A percentile compares a stretch with the other conserved stretches of the same genome.
These are phyloP conservation scores for Cinchona pubescens DNA, from an alignment of 257 asterid genomes.

Conservation along the genomic window DNA sequence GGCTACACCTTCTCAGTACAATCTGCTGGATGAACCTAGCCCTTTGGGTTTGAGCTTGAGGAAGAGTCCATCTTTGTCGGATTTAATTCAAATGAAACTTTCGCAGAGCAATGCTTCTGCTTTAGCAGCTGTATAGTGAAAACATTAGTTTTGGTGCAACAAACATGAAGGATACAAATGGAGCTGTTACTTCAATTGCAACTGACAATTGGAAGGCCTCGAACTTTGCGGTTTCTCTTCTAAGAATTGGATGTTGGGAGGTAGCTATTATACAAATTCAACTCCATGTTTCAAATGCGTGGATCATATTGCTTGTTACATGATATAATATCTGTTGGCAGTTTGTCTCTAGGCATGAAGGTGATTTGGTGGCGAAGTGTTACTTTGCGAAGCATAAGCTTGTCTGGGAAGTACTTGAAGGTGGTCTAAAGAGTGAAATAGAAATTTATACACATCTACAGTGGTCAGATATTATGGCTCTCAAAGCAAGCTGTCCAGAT, in stretches of 20 bases:
- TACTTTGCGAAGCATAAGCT: constrained; percentile 87
- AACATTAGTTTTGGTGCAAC: constrained; percentile 10
- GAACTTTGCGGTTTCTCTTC: constrained; percentile 56
- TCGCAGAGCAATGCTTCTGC: constrained; percentile 34
- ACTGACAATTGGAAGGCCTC: constrained; percentile 80
- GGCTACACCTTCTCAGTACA: constrained; percentile 37
- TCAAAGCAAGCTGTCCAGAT: constrained; percentile 68
- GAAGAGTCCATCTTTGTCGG: constrained; percentile 71
- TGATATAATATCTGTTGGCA: constrained; percentile 38
- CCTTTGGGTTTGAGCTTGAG: constrained; percentile 72
- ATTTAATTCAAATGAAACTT: constrained; percentile 65
- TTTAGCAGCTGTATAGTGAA: constrained; percentile 20
- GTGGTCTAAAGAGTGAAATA: constrained; percentile 79
- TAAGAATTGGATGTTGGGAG: constrained; percentile 91
- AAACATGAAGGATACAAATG: constrained; percentile 38
- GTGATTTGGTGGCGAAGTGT: constrained; percentile 91
- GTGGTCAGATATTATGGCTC: constrained; percentile 72
- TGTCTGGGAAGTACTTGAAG: constrained; percentile 91
- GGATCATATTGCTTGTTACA: constrained; percentile 10
- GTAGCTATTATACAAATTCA: constrained; percentile 32
- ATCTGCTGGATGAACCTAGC: constrained; percentile 73
- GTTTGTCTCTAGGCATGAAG: constrained; percentile 72
- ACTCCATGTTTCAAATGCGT: not conserved
- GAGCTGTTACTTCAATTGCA: constrained; percentile 31
- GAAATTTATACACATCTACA: too few species aligned